phyloP scores from a whole-genome alignment of 176 grass and related monocot genomes.

The Echinochloa phyllopogon region DNA sequence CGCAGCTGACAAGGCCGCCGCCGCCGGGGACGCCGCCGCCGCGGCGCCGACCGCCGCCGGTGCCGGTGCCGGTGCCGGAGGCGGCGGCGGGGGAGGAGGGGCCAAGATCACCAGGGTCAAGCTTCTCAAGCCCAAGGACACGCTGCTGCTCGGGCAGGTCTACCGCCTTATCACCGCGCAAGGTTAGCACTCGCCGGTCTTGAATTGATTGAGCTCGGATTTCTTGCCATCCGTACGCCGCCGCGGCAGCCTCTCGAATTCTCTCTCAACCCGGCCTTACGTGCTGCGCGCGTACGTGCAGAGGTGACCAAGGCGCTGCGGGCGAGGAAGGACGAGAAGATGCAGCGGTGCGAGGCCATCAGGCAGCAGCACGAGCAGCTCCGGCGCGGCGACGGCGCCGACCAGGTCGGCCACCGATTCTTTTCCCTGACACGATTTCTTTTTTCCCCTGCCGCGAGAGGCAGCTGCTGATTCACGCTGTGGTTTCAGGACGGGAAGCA shows the following conservation, averaged over 20 bases:
- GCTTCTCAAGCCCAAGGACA: constrained; percentile 95
- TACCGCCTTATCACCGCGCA: constrained; percentile 92
- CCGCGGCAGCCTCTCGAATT: background rate
- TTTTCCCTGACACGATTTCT: background rate
- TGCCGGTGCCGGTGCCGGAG: background rate
- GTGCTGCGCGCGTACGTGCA: constrained; percentile 13
- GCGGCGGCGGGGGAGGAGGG: background rate
- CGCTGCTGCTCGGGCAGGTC: constrained; percentile 84
- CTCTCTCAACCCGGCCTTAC: background rate
- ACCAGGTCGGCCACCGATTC: constrained; percentile 33
- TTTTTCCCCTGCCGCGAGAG: background rate
- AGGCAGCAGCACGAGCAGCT: constrained; percentile 64
- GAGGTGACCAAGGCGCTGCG: constrained; percentile 89
- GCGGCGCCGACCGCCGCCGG: background rate
- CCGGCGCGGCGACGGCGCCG: constrained; percentile 37
- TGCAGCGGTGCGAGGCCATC: constrained; percentile 75
- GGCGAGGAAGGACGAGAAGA: constrained; percentile 85
- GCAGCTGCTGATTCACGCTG: background rate
- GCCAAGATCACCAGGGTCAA: constrained; percentile 81
- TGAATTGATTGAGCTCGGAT: background rate
- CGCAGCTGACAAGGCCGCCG: constrained; percentile 26
- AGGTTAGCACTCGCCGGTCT: constrained; percentile 48
- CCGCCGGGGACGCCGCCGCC: constrained; percentile 7
- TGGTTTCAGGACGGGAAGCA: constrained; percentile 53
- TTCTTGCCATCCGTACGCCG: background rate